Conservation (phyloP, 352 stramenopile genomes). For the Pseudoperonospora humuli region DNA sequence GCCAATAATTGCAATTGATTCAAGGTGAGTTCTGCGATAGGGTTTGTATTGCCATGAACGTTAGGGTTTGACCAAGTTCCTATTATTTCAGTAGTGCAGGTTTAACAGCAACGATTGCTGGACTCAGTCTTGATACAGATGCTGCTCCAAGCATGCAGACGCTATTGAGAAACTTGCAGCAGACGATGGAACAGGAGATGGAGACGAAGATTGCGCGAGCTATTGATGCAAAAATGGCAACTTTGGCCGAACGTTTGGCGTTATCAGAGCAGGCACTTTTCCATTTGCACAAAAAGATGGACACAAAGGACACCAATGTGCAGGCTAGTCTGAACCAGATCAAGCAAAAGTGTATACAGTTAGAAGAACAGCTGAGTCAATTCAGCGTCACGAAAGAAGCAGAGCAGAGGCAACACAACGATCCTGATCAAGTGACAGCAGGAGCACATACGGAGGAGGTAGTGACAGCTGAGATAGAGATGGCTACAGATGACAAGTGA, state of each 20-base stretch:
- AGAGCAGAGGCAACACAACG: constrained; percentile 1
- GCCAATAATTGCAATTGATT: constrained; percentile 5
- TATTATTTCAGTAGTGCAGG: constrained; percentile 11
- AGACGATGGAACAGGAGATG: constrained; percentile 55
- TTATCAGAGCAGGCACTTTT: constrained; percentile 61
- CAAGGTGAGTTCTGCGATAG: constrained; percentile 3
- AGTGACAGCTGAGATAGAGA: background rate
- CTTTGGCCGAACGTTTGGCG: constrained; percentile 43
- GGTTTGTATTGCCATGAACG: background rate
- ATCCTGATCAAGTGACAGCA: background rate
- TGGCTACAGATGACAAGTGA: background rate
- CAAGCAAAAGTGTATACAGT: constrained; percentile 34
- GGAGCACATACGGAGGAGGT: background rate
- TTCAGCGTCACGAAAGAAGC: constrained; percentile 8
- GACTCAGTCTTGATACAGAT: constrained; percentile 2
- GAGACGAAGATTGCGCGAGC: constrained; percentile 54
- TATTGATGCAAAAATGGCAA: constrained; percentile 51
- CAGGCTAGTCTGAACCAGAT: constrained; percentile 33
- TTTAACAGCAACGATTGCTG: constrained; percentile 13
- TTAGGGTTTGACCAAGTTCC: background rate
- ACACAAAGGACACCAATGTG: constrained; percentile 27
- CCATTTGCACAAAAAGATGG: constrained; percentile 51
- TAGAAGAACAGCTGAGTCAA: constrained; percentile 31
- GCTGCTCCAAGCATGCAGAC: constrained; percentile 21
- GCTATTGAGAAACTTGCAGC: constrained; percentile 46